Evolutionary conservation across 164 flowering plant genomes (phyloP), one percentile per base, ranked within the genome.

Genomic region (Cinnamomum micranthum): DNA sequence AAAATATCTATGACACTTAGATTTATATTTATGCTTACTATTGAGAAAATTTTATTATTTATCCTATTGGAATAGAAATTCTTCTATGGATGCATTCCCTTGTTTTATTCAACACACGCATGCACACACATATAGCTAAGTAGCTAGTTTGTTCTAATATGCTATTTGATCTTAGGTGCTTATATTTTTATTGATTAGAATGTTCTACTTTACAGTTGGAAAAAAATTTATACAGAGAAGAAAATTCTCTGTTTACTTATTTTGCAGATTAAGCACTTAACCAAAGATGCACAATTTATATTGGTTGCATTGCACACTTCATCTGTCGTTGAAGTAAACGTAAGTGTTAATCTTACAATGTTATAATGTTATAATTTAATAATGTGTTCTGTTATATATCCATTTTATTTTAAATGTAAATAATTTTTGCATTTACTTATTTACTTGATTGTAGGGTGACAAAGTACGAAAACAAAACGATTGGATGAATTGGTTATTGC

Each of bases 251-350:
- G 23, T 75, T 70, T 50, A 62, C 65, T 12, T 76, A 41, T 68
- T 73, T 82, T 88, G 77, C 89, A 91, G 96, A 91, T 91, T 28
- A 77, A 71, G 67, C 72, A 70, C 55, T 75, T 87, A 83, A 88
- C 93, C 12, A 74, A 31, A 50, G 81, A 82, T 69, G 73, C 87
- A n/a, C 85, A 74, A 27, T 51, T 80, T 59, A 88, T 91, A 75
- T 68, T 88, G 83, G 90, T 86, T n/a, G 77, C 90, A 41, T 71
- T 91, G 77, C 78, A 82, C 73, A 60, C 70, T 73, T 90, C 96
- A 24, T 71, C 83, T 3, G 71, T 81, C 13, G 86, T 91, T 23
- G 96, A 91, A 86, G 84, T 87, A 23, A 85, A 86, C 88, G 96
- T 88, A 82, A 47, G 33, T 60, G 63, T 50, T 51, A 3, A 24